These are phyloP conservation scores for Hypoxylon crocopeplum DNA, from an alignment of 495 filamentous ascomycete genomes.

Conservation along the genomic window DNA sequence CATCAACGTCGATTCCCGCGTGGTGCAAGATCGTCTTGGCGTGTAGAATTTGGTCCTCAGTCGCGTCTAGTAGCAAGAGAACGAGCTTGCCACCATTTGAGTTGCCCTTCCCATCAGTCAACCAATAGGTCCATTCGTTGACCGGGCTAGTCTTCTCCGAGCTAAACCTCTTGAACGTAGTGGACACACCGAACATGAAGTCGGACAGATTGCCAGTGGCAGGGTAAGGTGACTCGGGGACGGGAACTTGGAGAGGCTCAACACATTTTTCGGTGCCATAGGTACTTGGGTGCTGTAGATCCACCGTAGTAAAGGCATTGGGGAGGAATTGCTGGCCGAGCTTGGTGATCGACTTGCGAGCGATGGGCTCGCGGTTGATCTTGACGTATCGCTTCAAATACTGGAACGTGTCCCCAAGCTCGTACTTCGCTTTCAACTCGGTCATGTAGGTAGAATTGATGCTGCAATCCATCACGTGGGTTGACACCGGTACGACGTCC, in stretches of 20 bases:
- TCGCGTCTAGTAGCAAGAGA: conserved; percentile 51
- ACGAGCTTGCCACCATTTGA: conserved; percentile 59
- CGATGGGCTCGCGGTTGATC: conserved; percentile 49
- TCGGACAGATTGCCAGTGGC: conserved; percentile 53
- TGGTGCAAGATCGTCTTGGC: conserved; percentile 47
- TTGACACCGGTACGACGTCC: conserved; percentile 28
- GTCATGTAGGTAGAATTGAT: conserved; percentile 52
- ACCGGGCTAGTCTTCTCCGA: conserved; percentile 51
- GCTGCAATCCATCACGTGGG: conserved; percentile 49
- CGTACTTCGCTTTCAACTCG: conserved; percentile 51
- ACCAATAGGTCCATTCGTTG: conserved; percentile 58
- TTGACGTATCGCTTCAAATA: conserved; percentile 60
- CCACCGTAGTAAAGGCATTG: conserved; percentile 49
- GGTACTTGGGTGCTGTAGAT: conserved; percentile 49
- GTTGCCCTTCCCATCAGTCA: conserved; percentile 55
- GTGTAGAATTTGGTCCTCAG: conserved; percentile 50
- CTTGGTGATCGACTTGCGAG: conserved; percentile 55
- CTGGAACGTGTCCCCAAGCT: conserved; percentile 55
- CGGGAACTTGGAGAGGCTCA: conserved; percentile 54
- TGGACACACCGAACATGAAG: conserved; percentile 58
- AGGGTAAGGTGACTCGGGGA: conserved; percentile 55
- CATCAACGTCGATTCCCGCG: conserved; percentile 68
- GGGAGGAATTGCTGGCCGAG: conserved; percentile 54
- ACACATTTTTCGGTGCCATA: conserved; percentile 51
- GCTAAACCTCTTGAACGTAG: conserved; percentile 53